Conservation (phyloP, 164 flowering plant genomes). For the Chimonanthus praecox region DNA sequence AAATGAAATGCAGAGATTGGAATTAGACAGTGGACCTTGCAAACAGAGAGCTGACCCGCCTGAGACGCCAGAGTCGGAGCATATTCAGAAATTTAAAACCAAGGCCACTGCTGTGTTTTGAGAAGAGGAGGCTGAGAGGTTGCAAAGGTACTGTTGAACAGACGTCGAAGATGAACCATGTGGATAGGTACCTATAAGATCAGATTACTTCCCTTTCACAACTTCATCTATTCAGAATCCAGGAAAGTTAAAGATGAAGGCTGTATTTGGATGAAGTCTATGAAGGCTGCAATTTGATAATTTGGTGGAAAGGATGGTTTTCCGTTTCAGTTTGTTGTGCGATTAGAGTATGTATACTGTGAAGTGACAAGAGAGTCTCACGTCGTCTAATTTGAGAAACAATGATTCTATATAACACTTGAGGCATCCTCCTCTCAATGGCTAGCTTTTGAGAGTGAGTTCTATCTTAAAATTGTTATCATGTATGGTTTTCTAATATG, state of each 20-base stretch:
- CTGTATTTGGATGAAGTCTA: background rate
- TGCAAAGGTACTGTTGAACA: slow-evolving; percentile 88
- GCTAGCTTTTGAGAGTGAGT: too few species aligned
- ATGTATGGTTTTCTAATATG: too few species aligned
- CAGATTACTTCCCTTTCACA: background rate
- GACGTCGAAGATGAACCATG: slow-evolving; percentile 90
- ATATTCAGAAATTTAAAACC: slow-evolving; percentile 70
- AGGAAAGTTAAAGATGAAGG: background rate
- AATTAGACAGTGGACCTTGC: slow-evolving; percentile 57
- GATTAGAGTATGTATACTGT: too few species aligned
- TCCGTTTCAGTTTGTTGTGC: too few species aligned
- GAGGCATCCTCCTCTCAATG: too few species aligned
- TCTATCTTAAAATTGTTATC: too few species aligned
- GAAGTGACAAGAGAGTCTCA: too few species aligned
- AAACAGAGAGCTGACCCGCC: slow-evolving; percentile 92
- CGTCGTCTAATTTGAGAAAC: too few species aligned
- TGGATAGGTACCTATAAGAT: slow-evolving; percentile 70
- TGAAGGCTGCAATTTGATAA: too few species aligned
- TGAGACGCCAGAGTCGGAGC: slow-evolving; percentile 97
- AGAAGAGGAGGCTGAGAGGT: slow-evolving; percentile 62
- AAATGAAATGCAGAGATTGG: slow-evolving; percentile 9
- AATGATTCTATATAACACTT: too few species aligned
- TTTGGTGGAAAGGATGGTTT: too few species aligned
- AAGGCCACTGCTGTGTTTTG: slow-evolving; percentile 41
- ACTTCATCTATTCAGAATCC: background rate